Conservation (phyloP, 2,329 filamentous ascomycete species). For the Coniella lustricola region DNA sequence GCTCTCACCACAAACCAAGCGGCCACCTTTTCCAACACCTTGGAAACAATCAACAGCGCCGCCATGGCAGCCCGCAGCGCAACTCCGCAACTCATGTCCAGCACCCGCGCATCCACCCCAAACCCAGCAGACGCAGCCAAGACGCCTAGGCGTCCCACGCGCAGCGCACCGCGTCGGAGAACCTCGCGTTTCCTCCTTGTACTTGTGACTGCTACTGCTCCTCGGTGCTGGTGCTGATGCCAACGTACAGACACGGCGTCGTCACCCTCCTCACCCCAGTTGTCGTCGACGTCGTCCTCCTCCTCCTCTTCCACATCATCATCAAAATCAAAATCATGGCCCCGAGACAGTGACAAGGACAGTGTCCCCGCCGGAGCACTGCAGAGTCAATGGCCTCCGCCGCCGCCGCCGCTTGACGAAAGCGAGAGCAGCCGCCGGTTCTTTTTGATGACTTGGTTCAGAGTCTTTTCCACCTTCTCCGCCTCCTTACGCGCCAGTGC, state of each 20-base stretch:
- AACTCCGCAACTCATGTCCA: slow-evolving; percentile 10
- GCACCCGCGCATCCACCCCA: slow-evolving; percentile 6
- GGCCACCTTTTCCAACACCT: not conserved
- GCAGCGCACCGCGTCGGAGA: slow-evolving; percentile 10
- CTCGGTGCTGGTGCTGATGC: no score
- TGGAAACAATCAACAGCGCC: slow-evolving; percentile 6
- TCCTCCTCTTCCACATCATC: no score
- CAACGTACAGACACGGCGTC: no score
- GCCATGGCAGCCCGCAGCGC: slow-evolving; percentile 8
- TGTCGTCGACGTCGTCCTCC: no score
- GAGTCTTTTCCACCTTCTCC: slow-evolving; percentile 54
- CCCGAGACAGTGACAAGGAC: not conserved
- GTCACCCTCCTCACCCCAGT: no score
- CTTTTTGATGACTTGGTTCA: slow-evolving; percentile 53
- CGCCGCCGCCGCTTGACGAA: slow-evolving; percentile 11
- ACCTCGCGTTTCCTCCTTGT: slow-evolving; percentile 7
- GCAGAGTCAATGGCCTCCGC: slow-evolving; percentile 16
- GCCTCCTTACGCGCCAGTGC: slow-evolving; percentile 49
- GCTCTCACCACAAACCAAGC: slow-evolving; percentile 9
- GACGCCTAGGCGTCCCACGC: slow-evolving; percentile 1
- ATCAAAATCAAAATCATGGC: not conserved
- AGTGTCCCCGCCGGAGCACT: not conserved
- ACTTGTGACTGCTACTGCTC: not conserved
- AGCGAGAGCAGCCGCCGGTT: slow-evolving; percentile 47
- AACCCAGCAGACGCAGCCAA: slow-evolving; percentile 7